Conservation (phyloP, 108 stramenopile species). For the Skeletonema grethae region DNA sequence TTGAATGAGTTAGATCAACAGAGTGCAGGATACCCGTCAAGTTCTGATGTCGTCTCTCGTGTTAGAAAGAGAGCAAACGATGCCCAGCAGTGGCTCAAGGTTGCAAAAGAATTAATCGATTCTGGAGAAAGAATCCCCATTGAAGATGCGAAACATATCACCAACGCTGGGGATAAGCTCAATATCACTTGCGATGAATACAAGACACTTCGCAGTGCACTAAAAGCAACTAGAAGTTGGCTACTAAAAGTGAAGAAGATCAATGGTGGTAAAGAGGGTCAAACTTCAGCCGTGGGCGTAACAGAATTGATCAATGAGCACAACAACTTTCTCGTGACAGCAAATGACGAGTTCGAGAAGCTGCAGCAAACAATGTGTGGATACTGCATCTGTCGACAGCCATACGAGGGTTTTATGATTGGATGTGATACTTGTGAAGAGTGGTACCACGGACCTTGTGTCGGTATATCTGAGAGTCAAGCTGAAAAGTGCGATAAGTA, state of each 20-base stretch:
- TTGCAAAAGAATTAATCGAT: conserved; percentile 32
- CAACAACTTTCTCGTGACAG: conserved; percentile 60
- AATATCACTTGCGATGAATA: conserved; percentile 60
- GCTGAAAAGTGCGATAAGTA: conserved; percentile 81
- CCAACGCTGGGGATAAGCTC: conserved; percentile 63
- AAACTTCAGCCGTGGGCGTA: conserved; percentile 42
- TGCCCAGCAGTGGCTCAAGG: conserved; percentile 49
- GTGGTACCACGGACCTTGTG: conserved; percentile 94
- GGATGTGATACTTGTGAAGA: conserved; percentile 93
- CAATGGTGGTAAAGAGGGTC: conserved; percentile 41
- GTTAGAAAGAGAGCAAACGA: conserved; percentile 52
- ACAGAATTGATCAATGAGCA: conserved; percentile 70
- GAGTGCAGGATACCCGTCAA: conserved; percentile 60
- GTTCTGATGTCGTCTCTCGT: conserved; percentile 60
- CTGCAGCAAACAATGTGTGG: conserved; percentile 66
- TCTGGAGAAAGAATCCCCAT: conserved; percentile 55
- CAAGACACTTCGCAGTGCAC: conserved; percentile 53
- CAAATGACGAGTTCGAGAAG: conserved; percentile 67
- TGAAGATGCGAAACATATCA: conserved; percentile 57
- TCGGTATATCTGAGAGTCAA: conserved; percentile 76
- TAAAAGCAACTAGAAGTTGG: conserved; percentile 61
- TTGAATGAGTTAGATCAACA: conserved; percentile 52
- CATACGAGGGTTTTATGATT: conserved; percentile 97
- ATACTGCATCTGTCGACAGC: conserved; percentile 90
- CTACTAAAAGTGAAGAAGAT: conserved; percentile 59